Evolutionary conservation across 208 protist species (phyloP).

Genomic region (Trypanosoma scelopori): DNA sequence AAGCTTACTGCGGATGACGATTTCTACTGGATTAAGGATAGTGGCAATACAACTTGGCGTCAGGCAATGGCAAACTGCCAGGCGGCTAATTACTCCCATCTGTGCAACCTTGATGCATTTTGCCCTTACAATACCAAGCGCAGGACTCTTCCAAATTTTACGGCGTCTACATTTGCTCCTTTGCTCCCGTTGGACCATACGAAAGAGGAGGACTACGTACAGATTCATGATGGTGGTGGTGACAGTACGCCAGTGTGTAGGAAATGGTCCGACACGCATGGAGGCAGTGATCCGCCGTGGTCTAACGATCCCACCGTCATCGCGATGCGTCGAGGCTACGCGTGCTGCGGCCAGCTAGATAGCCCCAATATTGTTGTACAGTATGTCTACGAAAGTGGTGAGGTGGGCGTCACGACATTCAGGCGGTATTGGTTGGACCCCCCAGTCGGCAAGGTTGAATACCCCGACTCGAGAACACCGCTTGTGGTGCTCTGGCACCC

Average conservation of each 20-base stretch:
- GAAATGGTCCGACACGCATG: conserved; percentile 9
- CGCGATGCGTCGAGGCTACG: not conserved
- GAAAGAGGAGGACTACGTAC: conserved; percentile 4
- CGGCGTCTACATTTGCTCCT: conserved; percentile 2
- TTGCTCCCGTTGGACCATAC: not conserved
- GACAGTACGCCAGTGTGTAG: not conserved
- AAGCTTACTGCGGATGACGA: conserved; percentile 1
- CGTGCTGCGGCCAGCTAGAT: conserved; percentile 10
- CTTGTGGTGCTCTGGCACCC: conserved; percentile 3
- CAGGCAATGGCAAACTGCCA: conserved; percentile 3
- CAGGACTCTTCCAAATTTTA: conserved; percentile 1
- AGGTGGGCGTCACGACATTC: not conserved
- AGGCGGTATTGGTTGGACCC: not conserved
- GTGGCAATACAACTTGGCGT: conserved; percentile 1
- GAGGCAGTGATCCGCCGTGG: not conserved
- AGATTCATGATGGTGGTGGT: not conserved
- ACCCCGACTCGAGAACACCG: not conserved
- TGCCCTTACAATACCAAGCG: conserved; percentile 12
- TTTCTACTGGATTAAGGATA: conserved; percentile 9
- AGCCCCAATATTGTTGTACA: not conserved
- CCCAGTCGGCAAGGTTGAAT: not conserved
- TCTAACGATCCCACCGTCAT: not conserved
- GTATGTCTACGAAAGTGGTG: not conserved
- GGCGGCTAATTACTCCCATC: not conserved
- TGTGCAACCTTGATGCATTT: conserved; percentile 9